Conservation (phyloP, 2,329 filamentous ascomycete genomes). For the Pseudogymnoascus sp. region DNA sequence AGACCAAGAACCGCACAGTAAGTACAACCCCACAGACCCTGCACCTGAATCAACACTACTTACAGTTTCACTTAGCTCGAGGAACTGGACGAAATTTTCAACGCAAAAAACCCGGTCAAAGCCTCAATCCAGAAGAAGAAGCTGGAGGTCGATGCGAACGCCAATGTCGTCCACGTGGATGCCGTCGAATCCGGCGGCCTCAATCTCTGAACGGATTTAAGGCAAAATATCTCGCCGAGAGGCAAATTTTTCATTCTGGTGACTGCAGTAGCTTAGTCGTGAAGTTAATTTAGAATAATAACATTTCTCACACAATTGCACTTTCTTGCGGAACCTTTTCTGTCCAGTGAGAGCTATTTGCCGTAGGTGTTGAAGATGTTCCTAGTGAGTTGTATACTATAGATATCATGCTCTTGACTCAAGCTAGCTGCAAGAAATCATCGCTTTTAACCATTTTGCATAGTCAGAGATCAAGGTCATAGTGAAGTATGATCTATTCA, state of each 20-base stretch:
- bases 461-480: not conserved
- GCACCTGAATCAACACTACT: not conserved
- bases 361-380: not conserved
- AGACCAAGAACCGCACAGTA: constrained; percentile 39
- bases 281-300: not conserved
- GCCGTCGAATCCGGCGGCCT: not conserved
- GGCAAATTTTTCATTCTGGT: not conserved
- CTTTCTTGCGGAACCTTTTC: not conserved
- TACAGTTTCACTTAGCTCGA: constrained; percentile 32
- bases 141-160: constrained; percentile 29
- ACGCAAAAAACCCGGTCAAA: constrained; percentile 37
- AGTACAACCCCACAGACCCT: not conserved
- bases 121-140: constrained; percentile 36
- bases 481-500: not conserved
- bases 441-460: too few species aligned
- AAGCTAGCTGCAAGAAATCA: not conserved
- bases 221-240: not conserved
- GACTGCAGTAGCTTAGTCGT: not conserved
- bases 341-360: not conserved
- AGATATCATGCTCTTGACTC: not conserved
- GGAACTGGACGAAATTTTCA: constrained; percentile 44
- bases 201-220: not conserved
- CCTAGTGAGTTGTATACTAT: not conserved
- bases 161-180: constrained; percentile 19
- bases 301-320: not conserved